These are phyloP conservation scores for Ogataea siamensis DNA, from an alignment of 805 yeast genomes.

Conservation along the genomic window DNA sequence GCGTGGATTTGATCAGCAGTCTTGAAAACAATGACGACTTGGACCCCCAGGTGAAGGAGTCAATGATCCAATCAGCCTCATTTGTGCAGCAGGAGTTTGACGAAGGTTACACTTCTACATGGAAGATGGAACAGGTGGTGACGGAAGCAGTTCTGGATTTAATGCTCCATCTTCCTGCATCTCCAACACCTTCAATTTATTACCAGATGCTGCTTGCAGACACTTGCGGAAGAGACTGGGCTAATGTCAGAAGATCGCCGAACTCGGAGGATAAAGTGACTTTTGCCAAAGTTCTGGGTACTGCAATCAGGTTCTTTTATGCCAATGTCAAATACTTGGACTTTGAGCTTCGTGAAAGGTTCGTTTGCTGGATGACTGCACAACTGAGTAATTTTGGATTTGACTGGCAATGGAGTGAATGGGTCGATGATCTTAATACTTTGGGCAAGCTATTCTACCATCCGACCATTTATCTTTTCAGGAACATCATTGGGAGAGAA, in stretches of 20 bases:
- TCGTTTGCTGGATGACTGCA: constrained; percentile 86
- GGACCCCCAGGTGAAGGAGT: constrained; percentile 25
- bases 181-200: constrained; percentile 68
- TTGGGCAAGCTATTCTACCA: constrained; percentile 51
- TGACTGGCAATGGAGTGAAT: constrained; percentile 98
- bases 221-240: constrained; percentile 78
- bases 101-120: constrained; percentile 53
- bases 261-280: constrained; percentile 38
- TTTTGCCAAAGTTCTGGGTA: constrained; percentile 92
- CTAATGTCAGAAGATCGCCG: constrained; percentile 32
- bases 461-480: constrained; percentile 72
- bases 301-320: constrained; percentile 84
- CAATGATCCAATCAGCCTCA: constrained; percentile 34
- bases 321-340: constrained; percentile 64
- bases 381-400: constrained; percentile 92
- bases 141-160: constrained; percentile 78
- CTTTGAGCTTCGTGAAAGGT: constrained; percentile 69
- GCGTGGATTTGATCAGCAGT: constrained; percentile 36
- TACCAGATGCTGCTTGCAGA: constrained; percentile 83
- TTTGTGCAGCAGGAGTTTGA: constrained; percentile 40
- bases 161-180: constrained; percentile 69
- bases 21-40: constrained; percentile 29
- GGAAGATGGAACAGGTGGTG: constrained; percentile 89
- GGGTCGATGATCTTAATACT: constrained; percentile 62
- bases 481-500: constrained; percentile 80